Percentiles rank a stretch among this genome's conserved stretches.
These are phyloP conservation scores for Cupressus sempervirens DNA, from an alignment of 75 land plant species.

Conservation along the genomic window DNA sequence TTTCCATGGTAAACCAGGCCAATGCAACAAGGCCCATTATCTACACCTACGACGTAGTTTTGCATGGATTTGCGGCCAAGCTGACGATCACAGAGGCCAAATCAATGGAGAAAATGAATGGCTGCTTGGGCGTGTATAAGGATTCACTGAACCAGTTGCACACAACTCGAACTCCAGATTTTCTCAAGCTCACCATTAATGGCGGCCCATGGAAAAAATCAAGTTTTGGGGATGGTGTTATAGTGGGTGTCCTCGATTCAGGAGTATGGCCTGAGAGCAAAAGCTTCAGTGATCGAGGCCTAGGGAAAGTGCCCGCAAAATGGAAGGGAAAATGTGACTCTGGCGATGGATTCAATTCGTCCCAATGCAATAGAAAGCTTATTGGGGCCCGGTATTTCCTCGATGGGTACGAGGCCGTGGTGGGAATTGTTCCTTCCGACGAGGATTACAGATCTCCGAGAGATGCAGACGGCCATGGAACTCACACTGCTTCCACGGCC, in stretches of 20 bases:
- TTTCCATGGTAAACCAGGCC: conserved; percentile 12
- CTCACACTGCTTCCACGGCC: conserved; percentile 39
- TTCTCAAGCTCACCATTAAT: conserved; percentile 32
- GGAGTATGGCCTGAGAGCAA: conserved; percentile 57
- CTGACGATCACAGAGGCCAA: conserved; percentile 34
- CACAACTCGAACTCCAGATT: conserved; percentile 54
- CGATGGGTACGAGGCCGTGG: conserved; percentile 25
- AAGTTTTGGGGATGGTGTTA: conserved; percentile 40
- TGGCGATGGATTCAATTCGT: conserved; percentile 24
- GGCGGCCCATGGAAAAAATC: conserved; percentile 39
- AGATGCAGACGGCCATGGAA: conserved; percentile 37
- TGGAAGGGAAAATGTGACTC: conserved; percentile 31
- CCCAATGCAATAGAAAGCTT: conserved; percentile 41
- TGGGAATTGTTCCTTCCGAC: background rate
- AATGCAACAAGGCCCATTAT: conserved; percentile 11
- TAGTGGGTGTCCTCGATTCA: conserved; percentile 48
- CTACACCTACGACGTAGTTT: conserved; percentile 37
- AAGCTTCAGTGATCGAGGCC: conserved; percentile 30
- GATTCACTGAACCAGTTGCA: conserved; percentile 30
- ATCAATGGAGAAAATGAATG: conserved; percentile 29
- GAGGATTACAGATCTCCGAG: conserved; percentile 19
- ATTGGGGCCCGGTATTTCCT: conserved; percentile 39
- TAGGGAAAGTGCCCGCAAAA: conserved; percentile 8
- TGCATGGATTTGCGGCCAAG: conserved; percentile 53
- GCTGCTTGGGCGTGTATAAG: conserved; percentile 25